phyloP scores from a whole-genome alignment of 1,284 basidiomycete genomes.

The Fomitopsis schrenkii region DNA sequence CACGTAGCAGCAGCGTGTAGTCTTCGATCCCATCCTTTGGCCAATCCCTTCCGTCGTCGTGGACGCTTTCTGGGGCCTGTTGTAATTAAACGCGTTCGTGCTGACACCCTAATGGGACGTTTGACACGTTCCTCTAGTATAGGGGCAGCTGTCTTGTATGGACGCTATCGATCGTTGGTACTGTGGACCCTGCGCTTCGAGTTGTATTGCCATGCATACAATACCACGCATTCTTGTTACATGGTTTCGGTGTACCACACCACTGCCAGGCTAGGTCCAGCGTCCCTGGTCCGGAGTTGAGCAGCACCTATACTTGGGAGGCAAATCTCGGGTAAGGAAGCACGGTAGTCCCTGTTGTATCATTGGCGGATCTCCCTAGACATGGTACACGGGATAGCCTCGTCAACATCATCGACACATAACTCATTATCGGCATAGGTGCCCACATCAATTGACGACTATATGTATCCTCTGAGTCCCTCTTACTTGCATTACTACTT shows the following conservation, averaged over 20 bases:
- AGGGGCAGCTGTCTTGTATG: too few species aligned
- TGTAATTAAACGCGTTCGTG: constrained; percentile 7
- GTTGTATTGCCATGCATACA: too few species aligned
- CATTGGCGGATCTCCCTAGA: not conserved
- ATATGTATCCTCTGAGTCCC: too few species aligned
- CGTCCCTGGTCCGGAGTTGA: too few species aligned
- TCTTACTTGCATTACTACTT: not conserved
- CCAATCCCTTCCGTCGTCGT: not conserved
- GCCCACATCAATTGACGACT: too few species aligned
- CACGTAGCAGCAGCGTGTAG: not conserved
- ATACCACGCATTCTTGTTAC: not conserved
- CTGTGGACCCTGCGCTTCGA: too few species aligned
- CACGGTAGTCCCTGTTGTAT: not conserved
- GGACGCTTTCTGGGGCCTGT: constrained; percentile 20
- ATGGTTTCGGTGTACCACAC: not conserved
- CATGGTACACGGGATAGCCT: too few species aligned
- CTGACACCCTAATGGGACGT: too few species aligned
- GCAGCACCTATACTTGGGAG: too few species aligned
- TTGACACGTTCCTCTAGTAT: too few species aligned
- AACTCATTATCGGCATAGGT: not conserved
- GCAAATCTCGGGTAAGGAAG: too few species aligned
- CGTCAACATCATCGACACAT: not conserved
- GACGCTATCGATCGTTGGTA: too few species aligned
- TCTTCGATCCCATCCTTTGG: not conserved
- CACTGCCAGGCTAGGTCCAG: not conserved